These are phyloP conservation scores for Bolboschoenoplectus hybrid DNA, from an alignment of 202 grass and related monocot genomes.

Conservation along the genomic window DNA sequence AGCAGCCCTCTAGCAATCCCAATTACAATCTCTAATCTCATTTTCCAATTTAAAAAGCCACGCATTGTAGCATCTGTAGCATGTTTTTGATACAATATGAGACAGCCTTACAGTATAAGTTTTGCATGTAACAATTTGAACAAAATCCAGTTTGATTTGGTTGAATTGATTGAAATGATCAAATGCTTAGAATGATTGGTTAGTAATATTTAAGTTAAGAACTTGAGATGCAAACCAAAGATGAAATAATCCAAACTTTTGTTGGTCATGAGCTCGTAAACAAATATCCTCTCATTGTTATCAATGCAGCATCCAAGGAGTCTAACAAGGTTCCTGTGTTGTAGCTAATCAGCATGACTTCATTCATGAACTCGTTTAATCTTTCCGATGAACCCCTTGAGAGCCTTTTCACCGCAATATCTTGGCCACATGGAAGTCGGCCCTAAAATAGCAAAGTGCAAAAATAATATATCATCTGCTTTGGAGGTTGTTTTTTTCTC, in stretches of 20 bases:
- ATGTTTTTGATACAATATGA: not conserved
- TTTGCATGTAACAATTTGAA: not conserved
- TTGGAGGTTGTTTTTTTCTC: not conserved
- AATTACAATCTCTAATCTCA: slow-evolving; percentile 52
- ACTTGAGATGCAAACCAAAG: slow-evolving; percentile 50
- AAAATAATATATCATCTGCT: not conserved
- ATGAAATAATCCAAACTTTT: slow-evolving; percentile 74
- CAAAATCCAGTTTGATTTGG: not conserved
- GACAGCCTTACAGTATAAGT: not conserved
- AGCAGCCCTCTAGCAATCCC: slow-evolving; percentile 61
- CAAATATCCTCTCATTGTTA: slow-evolving; percentile 53
- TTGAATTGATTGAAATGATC: slow-evolving; percentile 2
- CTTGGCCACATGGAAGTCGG: slow-evolving; percentile 37
- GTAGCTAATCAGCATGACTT: slow-evolving; percentile 59
- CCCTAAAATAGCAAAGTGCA: slow-evolving; percentile 36
- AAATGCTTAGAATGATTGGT: not conserved
- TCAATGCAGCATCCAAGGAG: slow-evolving; percentile 74
- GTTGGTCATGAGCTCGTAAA: slow-evolving; percentile 69
- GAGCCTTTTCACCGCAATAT: slow-evolving; percentile 65
- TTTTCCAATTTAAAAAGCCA: slow-evolving; percentile 45
- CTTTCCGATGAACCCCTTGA: slow-evolving; percentile 56
- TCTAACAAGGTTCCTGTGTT: slow-evolving; percentile 70
- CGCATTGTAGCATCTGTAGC: slow-evolving; percentile 42
- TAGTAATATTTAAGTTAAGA: not conserved
- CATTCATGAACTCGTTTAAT: slow-evolving; percentile 65